Conservation (phyloP, 2,329 filamentous ascomycete species). For the Fusarium napiforme region DNA sequence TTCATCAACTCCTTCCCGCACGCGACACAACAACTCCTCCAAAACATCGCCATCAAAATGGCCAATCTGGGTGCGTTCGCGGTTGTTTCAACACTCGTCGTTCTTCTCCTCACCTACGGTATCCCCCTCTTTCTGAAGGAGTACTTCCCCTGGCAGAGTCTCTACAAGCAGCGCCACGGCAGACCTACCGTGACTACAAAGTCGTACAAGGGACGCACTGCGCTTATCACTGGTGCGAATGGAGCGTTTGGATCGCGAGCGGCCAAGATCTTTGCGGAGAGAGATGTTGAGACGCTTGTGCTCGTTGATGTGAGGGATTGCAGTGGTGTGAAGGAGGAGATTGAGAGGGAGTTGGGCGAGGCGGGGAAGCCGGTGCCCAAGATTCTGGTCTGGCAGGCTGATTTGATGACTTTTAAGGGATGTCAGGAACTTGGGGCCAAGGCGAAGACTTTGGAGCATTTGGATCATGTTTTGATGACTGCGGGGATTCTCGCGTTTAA, state of each 20-base stretch:
- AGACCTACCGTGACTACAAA: constrained; percentile 48
- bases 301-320: constrained; percentile 52
- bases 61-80: constrained; percentile 16
- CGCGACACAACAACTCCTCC: background rate
- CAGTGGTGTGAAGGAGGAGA: constrained; percentile 47
- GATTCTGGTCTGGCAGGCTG: constrained; percentile 51
- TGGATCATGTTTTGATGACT: constrained; percentile 52
- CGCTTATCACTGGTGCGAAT: constrained; percentile 51
- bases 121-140: constrained; percentile 49
- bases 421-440: constrained; percentile 48
- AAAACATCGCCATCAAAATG: constrained; percentile 19
- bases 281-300: constrained; percentile 49
- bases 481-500: constrained; percentile 52
- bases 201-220: constrained; percentile 52
- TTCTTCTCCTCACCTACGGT: constrained; percentile 41
- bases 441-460: constrained; percentile 42
- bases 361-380: constrained; percentile 42
- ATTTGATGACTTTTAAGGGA: constrained; percentile 51
- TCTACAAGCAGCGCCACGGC: constrained; percentile 48
- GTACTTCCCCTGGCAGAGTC: constrained; percentile 50
- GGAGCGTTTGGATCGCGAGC: constrained; percentile 52
- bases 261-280: constrained; percentile 50
- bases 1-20: constrained; percentile 16
- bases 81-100: constrained; percentile 25
- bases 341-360: constrained; percentile 46